Evolutionary conservation across 2,329 filamentous ascomycete species (phyloP).

Genomic region (Aspergillus uvarum): DNA sequence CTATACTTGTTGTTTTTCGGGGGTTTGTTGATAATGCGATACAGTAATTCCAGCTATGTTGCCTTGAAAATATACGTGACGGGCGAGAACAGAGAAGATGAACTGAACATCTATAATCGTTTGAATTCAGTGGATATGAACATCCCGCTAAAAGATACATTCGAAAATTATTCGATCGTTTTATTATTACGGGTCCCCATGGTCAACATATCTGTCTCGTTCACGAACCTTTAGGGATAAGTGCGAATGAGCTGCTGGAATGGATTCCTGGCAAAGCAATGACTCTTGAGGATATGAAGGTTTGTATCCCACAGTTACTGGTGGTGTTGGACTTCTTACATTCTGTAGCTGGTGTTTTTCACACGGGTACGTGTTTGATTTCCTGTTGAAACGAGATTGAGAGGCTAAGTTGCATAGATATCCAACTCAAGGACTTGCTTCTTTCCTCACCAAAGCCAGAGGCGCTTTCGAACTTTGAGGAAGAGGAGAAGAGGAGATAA

Average conservation of each 20-base stretch:
- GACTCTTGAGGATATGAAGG: background rate
- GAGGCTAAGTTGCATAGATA: background rate
- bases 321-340: background rate
- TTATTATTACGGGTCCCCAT: conserved; percentile 1
- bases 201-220: conserved; percentile 3
- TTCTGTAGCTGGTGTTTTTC: background rate
- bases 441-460: background rate
- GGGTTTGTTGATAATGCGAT: too few relatives aligned
- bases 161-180: background rate
- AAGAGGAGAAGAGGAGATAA: background rate
- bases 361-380: background rate
- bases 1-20: too few relatives aligned
- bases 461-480: background rate
- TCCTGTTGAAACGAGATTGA: background rate
- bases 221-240: background rate
- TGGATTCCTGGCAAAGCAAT: background rate
- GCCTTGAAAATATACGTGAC: too few relatives aligned
- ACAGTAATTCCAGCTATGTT: too few relatives aligned
- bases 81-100: too few relatives aligned
- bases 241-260: background rate
- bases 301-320: background rate
- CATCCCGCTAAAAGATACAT: background rate
- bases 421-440: background rate
- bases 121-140: too few relatives aligned
- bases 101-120: too few relatives aligned